These are phyloP conservation scores for Solanum pinnatisectum DNA, from an alignment of 257 asterid genomes.

Conservation along the genomic window DNA sequence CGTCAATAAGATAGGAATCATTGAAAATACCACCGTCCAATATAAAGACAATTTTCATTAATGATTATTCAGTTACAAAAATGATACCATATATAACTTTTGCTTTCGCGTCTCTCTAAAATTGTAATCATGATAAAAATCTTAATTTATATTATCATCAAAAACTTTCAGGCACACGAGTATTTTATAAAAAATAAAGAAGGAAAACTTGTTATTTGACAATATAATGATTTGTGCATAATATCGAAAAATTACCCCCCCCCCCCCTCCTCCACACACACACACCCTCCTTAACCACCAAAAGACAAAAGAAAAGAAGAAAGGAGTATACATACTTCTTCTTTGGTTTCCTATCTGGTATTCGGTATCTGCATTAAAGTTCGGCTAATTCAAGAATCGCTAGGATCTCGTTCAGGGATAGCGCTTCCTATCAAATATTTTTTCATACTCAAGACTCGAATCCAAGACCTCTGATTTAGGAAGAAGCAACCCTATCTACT, in stretches of 20 bases:
- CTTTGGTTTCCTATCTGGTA: too few relatives aligned
- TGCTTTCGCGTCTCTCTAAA: not conserved
- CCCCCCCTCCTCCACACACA: too few relatives aligned
- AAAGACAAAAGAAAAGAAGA: not conserved
- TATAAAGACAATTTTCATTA: not conserved
- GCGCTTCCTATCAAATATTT: fast-evolving
- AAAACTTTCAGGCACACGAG: not conserved
- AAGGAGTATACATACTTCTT: not conserved
- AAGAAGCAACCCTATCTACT: too few relatives aligned
- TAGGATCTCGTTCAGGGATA: fast-evolving
- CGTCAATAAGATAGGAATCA: not conserved
- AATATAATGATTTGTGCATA: too few relatives aligned
- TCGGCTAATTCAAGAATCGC: fast-evolving
- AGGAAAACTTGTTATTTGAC: too few relatives aligned
- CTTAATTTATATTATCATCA: too few relatives aligned
- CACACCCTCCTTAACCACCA: not conserved
- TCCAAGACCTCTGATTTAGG: fast-evolving
- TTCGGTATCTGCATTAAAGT: fast-evolving
- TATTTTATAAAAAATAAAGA: too few relatives aligned
- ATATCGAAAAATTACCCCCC: not conserved
- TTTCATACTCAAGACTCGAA: too few relatives aligned
- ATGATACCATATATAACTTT: not conserved
- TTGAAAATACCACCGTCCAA: not conserved
- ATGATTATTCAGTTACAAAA: not conserved
- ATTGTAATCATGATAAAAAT: not conserved